phyloP scores from a whole-genome alignment of 768 basidiomycete genomes.

The Mycena haematopus region DNA sequence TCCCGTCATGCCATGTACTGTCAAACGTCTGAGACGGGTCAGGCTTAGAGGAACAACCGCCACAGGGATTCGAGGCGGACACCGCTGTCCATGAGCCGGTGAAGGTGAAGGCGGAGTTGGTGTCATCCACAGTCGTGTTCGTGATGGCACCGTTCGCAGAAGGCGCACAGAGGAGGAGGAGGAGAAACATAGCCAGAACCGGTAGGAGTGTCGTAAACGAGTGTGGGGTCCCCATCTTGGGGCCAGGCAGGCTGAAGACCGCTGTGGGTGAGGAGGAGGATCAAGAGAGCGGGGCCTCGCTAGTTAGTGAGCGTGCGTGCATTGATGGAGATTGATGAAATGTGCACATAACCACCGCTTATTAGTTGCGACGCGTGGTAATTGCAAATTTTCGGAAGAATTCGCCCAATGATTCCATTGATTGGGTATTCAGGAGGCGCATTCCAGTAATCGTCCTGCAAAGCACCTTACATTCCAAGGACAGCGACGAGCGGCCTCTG shows the following conservation, averaged over 20 bases:
- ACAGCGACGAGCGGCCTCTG: too few species aligned
- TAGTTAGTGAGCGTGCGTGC: neutral
- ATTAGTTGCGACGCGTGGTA: neutral
- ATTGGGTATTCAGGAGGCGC: too few species aligned
- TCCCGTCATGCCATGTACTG: constrained; percentile 23
- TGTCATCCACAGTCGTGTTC: constrained; percentile 26
- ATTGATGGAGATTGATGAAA: neutral
- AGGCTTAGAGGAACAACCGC: constrained; percentile 22
- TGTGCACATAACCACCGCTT: constrained; percentile 1
- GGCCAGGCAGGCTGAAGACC: constrained; percentile 6
- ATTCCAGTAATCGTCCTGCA: too few species aligned
- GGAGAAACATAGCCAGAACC: neutral
- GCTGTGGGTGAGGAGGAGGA: neutral
- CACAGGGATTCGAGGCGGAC: constrained; percentile 19
- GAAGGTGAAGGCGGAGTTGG: constrained; percentile 23
- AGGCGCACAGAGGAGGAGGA: constrained; percentile 17
- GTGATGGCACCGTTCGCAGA: constrained; percentile 18
- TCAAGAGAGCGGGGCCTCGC: neutral
- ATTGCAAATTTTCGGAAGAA: neutral
- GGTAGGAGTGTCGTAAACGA: constrained; percentile 16
- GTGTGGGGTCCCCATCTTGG: constrained; percentile 26
- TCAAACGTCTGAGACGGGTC: constrained; percentile 17
- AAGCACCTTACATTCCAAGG: too few species aligned
- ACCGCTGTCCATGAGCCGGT: constrained; percentile 21
- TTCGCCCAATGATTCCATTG: too few species aligned